phyloP scores from a whole-genome alignment of 768 basidiomycete species.

The Suillus cothurnatus region DNA sequence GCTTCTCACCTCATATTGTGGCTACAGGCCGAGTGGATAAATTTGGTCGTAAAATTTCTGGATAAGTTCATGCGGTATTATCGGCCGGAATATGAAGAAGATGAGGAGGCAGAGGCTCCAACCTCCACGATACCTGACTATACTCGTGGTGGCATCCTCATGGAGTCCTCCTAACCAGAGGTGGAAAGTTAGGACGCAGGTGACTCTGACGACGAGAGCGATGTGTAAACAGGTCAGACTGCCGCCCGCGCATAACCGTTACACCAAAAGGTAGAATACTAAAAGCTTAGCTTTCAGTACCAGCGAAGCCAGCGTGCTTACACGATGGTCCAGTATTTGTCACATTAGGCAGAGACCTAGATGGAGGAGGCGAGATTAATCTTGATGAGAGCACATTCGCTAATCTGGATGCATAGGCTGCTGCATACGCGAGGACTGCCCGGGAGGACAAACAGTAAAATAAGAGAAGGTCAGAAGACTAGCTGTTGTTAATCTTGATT shows the following conservation, averaged over 20 bases:
- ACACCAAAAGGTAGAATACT: too few species aligned
- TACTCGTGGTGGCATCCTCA: conserved; percentile 85
- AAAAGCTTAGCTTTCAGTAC: too few species aligned
- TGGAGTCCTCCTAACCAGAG: conserved; percentile 68
- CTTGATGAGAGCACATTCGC: conserved; percentile 77
- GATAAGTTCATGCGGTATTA: conserved; percentile 84
- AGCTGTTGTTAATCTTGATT: conserved; percentile 95
- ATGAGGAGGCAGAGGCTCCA: conserved; percentile 33
- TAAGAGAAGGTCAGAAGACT: conserved; percentile 62
- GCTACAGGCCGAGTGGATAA: conserved; percentile 74
- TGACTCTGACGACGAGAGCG: conserved; percentile 47
- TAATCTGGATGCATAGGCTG: conserved; percentile 74
- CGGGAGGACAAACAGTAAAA: conserved; percentile 45
- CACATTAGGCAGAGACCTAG: conserved; percentile 48
- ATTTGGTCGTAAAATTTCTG: conserved; percentile 70
- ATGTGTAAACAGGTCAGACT: too few species aligned
- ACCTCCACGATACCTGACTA: conserved; percentile 54
- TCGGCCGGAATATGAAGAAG: conserved; percentile 55
- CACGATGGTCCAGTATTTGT: conserved; percentile 48
- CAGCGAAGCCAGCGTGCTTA: too few species aligned
- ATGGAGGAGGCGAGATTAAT: conserved; percentile 60
- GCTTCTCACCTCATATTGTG: not conserved
- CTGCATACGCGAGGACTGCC: conserved; percentile 51
- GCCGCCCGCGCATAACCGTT: too few species aligned
- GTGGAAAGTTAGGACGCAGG: conserved; percentile 16